Percentiles rank a stretch among this genome's conserved stretches.
Conservation (phyloP, 1,284 basidiomycete genomes). For the Ceratobasidium papillatum region DNA sequence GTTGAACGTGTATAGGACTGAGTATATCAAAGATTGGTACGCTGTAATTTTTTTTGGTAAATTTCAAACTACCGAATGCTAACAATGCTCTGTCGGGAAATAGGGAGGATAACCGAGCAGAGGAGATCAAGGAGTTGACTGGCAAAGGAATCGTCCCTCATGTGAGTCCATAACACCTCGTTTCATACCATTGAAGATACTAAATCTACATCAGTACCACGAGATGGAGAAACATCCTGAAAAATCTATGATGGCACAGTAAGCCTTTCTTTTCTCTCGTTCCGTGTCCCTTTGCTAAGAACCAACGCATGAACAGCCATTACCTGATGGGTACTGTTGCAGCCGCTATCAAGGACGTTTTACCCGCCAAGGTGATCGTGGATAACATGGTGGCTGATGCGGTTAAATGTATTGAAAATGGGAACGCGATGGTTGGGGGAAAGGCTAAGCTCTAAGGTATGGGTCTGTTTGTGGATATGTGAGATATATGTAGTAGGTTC, state of each 20-base stretch:
- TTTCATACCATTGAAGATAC: too few relatives aligned
- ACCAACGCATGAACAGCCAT: conserved; percentile 1
- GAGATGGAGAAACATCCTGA: conserved; percentile 43
- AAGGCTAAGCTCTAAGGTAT: conserved; percentile 43
- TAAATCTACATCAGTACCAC: conserved; percentile 26
- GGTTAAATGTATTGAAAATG: conserved; percentile 42
- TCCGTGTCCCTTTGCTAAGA: background rate
- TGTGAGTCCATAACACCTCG: too few relatives aligned
- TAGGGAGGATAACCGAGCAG: conserved; percentile 45
- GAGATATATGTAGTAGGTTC: too few relatives aligned
- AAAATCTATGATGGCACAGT: conserved; percentile 39
- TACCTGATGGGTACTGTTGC: conserved; percentile 45
- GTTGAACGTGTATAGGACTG: conserved; percentile 79
- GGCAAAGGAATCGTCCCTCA: conserved; percentile 42
- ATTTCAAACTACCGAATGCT: background rate
- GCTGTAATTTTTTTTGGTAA: conserved; percentile 46
- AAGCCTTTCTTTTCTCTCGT: background rate
- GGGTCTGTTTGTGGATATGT: background rate
- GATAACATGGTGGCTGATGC: conserved; percentile 47
- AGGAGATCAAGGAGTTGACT: conserved; percentile 43
- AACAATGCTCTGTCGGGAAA: background rate
- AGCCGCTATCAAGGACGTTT: conserved; percentile 51
- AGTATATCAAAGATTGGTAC: conserved; percentile 81
- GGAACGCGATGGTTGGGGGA: conserved; percentile 29
- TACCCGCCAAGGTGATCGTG: conserved; percentile 52